A percentile compares a stretch with the other conserved stretches of the same genome.
Conservation (phyloP, 306 rosid species). For the Astragalus glycyphyllos region DNA sequence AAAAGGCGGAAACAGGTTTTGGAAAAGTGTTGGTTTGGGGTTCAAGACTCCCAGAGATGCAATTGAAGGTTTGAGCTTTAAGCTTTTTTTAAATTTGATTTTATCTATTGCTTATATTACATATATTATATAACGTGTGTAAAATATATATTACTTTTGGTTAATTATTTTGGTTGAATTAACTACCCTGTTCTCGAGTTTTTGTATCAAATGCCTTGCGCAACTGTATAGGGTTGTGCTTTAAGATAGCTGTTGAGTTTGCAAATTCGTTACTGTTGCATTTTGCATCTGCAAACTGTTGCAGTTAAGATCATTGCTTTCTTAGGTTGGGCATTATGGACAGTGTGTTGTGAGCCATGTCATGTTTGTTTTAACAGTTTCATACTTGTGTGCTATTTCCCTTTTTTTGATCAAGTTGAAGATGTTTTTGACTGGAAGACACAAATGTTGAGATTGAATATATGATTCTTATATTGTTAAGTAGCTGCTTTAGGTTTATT, state of each 20-base stretch:
- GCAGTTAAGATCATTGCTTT: not conserved
- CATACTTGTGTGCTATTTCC: not conserved
- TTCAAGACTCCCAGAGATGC: conserved; percentile 76
- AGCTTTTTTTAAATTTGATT: no score
- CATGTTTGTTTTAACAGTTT: not conserved
- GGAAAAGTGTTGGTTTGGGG: conserved; percentile 64
- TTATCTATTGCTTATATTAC: no score
- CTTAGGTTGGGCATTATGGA: not conserved
- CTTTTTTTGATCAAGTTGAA: no score
- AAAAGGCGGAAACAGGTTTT: conserved; percentile 68
- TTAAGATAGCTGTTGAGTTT: not conserved
- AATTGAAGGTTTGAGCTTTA: conserved; percentile 51
- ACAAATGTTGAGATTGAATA: not conserved
- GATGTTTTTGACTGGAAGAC: not conserved
- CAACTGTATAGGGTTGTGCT: not conserved
- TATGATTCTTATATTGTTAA: not conserved
- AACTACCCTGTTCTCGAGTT: not conserved
- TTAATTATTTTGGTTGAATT: not conserved
- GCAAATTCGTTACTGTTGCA: not conserved
- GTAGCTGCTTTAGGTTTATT: not conserved
- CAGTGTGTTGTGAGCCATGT: not conserved
- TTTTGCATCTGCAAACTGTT: not conserved
- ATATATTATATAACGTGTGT: no score
- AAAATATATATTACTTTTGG: no score
- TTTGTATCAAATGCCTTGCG: not conserved